Evolutionary conservation across 2,329 filamentous ascomycete genomes (phyloP), one percentile per base, ranked within the genome.

Genomic region (Verticillium tricorpus): DNA sequence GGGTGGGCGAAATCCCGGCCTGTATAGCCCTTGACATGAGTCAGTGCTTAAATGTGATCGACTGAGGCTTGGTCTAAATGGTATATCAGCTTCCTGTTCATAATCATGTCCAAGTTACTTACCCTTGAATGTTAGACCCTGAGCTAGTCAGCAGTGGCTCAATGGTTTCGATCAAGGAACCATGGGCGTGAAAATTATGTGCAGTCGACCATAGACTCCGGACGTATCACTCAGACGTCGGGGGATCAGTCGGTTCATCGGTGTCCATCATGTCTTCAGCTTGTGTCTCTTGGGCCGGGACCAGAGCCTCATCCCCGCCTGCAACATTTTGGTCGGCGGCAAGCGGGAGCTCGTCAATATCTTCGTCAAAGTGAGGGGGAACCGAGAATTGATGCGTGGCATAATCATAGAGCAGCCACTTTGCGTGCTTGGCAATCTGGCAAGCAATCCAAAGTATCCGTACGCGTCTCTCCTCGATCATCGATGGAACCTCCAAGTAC

Each of bases 401-500:
- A 0, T 69, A 62, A 58, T 85, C 73, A 67, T 83, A 86, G 0
- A 67, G 65, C 0, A 87, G 68, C 77, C 80, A 84, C 28, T 75
- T 76, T 1, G 73, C 72, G 0, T 67, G 60, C 2, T 67, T 66
- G 0, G 82, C 78, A 5, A 89, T 77, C 7, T 72, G 76, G 56
- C 79, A 76, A 0, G 80, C 86, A 0, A 89, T 71, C 76, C 83
- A 88, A 0, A 90, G 69, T 0, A 88, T 82, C 0, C 88, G 78
- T 59, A 86, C 83, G 37, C 80, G 81, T 6, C 88, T 77, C n/a
- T 83, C 76, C 17, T 81, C 80, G 0, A 77, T 78, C 70, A 88
- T 87, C 0, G 84, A 88, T 0, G 85, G 74, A 0, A 84, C 73
- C 67, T 91, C 88, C 56, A 90, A 82, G 17, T 82, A 82, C 52